These are phyloP conservation scores for Raddia guianensis DNA, from an alignment of 176 grass and related monocot genomes.

Conservation along the genomic window DNA sequence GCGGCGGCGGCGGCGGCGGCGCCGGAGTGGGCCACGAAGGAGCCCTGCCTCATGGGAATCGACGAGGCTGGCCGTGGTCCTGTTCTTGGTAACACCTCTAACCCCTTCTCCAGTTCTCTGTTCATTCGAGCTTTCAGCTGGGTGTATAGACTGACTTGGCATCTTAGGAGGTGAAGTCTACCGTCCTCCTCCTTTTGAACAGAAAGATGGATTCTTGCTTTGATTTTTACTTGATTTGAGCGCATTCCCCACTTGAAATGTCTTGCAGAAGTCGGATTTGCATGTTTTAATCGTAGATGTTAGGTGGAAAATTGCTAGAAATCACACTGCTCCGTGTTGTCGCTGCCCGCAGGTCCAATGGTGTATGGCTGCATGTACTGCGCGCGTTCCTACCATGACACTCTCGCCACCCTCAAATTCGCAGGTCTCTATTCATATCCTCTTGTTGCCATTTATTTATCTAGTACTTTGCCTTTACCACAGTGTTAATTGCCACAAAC, in stretches of 20 bases:
- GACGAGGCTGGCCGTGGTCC: conserved; percentile 56
- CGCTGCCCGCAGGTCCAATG: conserved; percentile 69
- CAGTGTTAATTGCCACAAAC: neutral
- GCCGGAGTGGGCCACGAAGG: conserved; percentile 48
- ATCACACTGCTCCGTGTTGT: neutral
- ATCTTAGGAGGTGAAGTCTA: neutral
- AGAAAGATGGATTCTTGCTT: neutral
- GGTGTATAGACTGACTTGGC: neutral
- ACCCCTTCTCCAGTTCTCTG: neutral
- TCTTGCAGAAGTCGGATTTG: neutral
- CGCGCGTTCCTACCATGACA: conserved; percentile 67
- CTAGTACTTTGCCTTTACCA: neutral
- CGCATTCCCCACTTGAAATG: neutral
- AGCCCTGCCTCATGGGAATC: conserved; percentile 54
- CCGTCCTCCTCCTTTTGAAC: neutral
- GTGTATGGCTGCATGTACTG: conserved; percentile 96
- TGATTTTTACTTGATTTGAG: neutral
- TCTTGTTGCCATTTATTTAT: neutral
- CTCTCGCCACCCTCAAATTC: conserved; percentile 76
- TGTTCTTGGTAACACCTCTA: conserved; percentile 45
- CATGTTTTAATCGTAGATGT: neutral
- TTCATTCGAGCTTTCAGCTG: conserved; percentile 13
- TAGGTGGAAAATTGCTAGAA: neutral
- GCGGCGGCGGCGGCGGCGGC: neutral
- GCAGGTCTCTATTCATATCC: conserved; percentile 53